Percentiles rank a stretch among this genome's conserved stretches.
These are phyloP conservation scores for Microdochium bolleyi DNA, from an alignment of 2,329 filamentous ascomycete genomes.

Conservation along the genomic window DNA sequence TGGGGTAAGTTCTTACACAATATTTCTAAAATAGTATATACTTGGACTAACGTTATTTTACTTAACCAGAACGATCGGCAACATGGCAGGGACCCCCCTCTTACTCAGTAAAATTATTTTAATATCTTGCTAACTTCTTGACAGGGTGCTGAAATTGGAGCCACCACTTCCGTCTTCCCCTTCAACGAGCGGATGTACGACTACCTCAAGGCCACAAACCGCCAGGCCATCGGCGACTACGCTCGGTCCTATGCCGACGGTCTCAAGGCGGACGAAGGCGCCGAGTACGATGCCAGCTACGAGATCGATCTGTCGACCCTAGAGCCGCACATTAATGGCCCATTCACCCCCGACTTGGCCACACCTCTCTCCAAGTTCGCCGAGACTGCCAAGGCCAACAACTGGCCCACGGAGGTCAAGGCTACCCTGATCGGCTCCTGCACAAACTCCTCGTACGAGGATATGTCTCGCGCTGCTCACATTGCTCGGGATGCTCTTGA, in stretches of 20 bases:
- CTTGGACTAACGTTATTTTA: too few species aligned
- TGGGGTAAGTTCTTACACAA: conserved; percentile 39
- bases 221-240: conserved; percentile 83
- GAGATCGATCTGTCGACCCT: conserved; percentile 93
- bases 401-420: conserved; percentile 94
- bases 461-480: conserved; percentile 88
- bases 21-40: too few species aligned
- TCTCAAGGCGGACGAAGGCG: conserved; percentile 79
- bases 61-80: conserved; percentile 50
- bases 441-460: conserved; percentile 83
- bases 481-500: conserved; percentile 86
- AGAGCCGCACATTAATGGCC: conserved; percentile 97
- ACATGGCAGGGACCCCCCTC: conserved; percentile 44
- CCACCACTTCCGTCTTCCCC: conserved; percentile 91
- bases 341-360: conserved; percentile 96
- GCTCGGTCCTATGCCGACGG: conserved; percentile 77
- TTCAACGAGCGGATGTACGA: conserved; percentile 98
- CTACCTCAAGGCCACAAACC: conserved; percentile 88
- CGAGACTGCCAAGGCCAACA: conserved; percentile 86
- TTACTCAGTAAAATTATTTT: conserved; percentile 1
- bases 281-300: conserved; percentile 91
- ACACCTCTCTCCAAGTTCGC: conserved; percentile 98
- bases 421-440: conserved; percentile 96
- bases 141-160: conserved; percentile 61
- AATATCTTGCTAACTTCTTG: conserved; percentile 6